Conservation (phyloP, 2,329 filamentous ascomycete genomes). For the Neocatenulostroma microsporum region DNA sequence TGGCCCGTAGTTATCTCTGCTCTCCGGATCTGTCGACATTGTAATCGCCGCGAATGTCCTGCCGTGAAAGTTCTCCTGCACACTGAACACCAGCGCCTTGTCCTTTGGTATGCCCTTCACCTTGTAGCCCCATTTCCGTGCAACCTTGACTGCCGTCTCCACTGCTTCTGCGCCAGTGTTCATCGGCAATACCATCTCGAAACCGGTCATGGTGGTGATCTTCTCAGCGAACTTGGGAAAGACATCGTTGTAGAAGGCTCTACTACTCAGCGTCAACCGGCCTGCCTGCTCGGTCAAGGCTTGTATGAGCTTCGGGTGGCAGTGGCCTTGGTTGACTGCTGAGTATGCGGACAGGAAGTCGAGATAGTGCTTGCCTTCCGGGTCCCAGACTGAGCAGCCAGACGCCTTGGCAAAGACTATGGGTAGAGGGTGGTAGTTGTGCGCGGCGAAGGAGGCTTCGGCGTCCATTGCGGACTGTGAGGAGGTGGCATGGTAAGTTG, state of each 20-base stretch:
- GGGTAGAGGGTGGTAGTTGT: constrained; percentile 97
- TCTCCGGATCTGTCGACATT: constrained; percentile 91
- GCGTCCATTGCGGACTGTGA: constrained; percentile 69
- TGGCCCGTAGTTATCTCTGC: constrained; percentile 91
- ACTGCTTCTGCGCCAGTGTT: constrained; percentile 96
- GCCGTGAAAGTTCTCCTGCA: constrained; percentile 90
- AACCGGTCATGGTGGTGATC: constrained; percentile 79
- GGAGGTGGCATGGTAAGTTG: constrained; percentile 64
- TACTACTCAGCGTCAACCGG: constrained; percentile 81
- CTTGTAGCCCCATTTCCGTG: constrained; percentile 97
- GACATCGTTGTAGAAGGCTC: constrained; percentile 97
- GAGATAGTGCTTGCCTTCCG: constrained; percentile 81
- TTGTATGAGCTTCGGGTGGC: constrained; percentile 91
- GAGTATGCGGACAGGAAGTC: constrained; percentile 98
- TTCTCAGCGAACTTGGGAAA: constrained; percentile 94
- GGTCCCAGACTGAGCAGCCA: constrained; percentile 91
- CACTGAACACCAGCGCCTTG: constrained; percentile 77
- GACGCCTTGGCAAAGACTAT: constrained; percentile 83
- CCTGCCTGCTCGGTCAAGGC: constrained; percentile 82
- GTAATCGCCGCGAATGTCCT: constrained; percentile 95
- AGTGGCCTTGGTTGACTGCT: constrained; percentile 96
- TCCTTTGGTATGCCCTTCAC: constrained; percentile 80
- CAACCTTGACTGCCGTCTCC: constrained; percentile 93
- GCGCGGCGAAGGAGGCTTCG: constrained; percentile 80
- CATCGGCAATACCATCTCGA: constrained; percentile 97